A percentile compares a stretch with the other conserved stretches of the same genome.
phyloP scores from a whole-genome alignment of 75 land plant genomes.

The Larix kaempferi region DNA sequence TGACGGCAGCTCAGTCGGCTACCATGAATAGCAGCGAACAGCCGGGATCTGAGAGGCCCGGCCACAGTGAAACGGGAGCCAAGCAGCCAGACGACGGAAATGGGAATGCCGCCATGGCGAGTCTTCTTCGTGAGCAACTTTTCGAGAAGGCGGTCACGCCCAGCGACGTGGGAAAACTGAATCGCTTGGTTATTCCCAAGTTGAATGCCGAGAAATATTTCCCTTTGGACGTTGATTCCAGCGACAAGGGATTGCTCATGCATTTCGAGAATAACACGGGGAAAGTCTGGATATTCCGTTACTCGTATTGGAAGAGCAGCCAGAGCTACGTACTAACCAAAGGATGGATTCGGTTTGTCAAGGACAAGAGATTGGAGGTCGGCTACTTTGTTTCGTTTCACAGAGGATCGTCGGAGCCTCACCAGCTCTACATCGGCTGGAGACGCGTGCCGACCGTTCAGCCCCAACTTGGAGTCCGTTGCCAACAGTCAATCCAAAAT shows the following conservation, averaged over 20 bases:
- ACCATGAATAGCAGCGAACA: background rate
- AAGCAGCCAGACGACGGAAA: background rate
- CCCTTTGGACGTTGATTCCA: background rate
- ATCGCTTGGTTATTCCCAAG: constrained; percentile 23
- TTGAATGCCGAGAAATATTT: constrained; percentile 23
- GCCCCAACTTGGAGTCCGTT: background rate
- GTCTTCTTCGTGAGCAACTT: too few species aligned
- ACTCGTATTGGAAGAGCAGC: constrained; percentile 84
- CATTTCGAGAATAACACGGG: constrained; percentile 40
- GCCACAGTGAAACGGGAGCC: background rate
- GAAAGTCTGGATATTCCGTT: constrained; percentile 57
- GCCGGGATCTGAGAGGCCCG: background rate
- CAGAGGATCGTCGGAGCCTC: constrained; percentile 3
- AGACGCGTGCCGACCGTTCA: background rate
- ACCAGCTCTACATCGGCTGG: constrained; percentile 27
- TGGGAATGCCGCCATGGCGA: background rate
- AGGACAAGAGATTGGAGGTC: constrained; percentile 54
- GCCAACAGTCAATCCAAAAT: background rate
- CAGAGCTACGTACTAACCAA: constrained; percentile 75
- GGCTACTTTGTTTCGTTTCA: constrained; percentile 57
- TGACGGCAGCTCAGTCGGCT: too few species aligned
- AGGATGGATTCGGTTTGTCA: constrained; percentile 79
- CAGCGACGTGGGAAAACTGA: constrained; percentile 24
- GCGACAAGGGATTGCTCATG: constrained; percentile 23
- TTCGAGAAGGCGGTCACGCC: constrained; percentile 22